Conservation (phyloP, 1,284 basidiomycete species). For the Sanghuangporus weigelae region DNA sequence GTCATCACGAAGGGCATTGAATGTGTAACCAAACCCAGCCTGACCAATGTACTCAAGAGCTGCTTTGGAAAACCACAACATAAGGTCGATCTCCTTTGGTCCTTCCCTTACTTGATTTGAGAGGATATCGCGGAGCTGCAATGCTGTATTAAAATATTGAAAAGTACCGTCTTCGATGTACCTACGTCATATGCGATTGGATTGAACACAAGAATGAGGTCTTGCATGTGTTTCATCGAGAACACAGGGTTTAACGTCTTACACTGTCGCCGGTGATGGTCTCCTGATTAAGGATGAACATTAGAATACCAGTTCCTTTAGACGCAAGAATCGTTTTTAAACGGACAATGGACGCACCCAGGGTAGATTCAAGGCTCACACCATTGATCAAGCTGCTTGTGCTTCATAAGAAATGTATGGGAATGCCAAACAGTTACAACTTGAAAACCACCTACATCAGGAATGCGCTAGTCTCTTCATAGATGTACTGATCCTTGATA, state of each 20-base stretch:
- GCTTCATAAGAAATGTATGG: background rate
- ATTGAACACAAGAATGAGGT: slow-evolving; percentile 12
- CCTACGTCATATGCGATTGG: slow-evolving; percentile 1
- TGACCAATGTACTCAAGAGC: slow-evolving; percentile 47
- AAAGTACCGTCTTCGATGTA: too few species aligned
- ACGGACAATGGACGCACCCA: background rate
- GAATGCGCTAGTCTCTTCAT: slow-evolving; percentile 20
- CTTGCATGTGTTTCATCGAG: slow-evolving; percentile 13
- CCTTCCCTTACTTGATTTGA: slow-evolving; percentile 20
- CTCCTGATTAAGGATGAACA: slow-evolving; percentile 15
- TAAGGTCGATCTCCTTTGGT: slow-evolving; percentile 33
- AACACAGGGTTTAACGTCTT: slow-evolving; percentile 18
- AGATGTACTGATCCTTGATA: slow-evolving; percentile 25
- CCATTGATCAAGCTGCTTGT: slow-evolving; percentile 3
- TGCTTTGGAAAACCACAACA: slow-evolving; percentile 45
- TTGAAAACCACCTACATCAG: background rate
- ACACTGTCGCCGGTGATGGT: slow-evolving; percentile 10
- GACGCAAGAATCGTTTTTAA: too few species aligned
- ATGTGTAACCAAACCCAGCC: slow-evolving; percentile 46
- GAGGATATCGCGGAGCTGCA: slow-evolving; percentile 21
- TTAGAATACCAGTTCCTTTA: background rate
- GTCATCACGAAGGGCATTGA: slow-evolving; percentile 40
- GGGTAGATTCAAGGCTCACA: slow-evolving; percentile 4
- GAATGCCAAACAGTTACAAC: background rate
- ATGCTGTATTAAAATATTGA: background rate